These are phyloP conservation scores for Mycotypha africana DNA, from an alignment of 371 early-diverging fungal species.

Conservation along the genomic window DNA sequence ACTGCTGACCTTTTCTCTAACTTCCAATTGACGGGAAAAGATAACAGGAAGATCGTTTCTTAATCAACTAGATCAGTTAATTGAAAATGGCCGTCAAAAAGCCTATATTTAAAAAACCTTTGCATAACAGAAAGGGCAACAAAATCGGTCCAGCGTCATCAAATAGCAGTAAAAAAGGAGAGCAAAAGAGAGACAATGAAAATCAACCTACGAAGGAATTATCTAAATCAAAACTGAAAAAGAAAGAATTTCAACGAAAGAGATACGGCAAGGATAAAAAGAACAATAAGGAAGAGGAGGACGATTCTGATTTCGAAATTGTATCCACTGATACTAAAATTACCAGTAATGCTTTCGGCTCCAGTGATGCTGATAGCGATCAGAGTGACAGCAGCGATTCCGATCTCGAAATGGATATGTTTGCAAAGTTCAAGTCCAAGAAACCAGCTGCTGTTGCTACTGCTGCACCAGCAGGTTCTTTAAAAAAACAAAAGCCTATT, in stretches of 20 bases:
- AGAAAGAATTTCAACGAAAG: conserved; percentile 29
- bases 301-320: conserved; percentile 32
- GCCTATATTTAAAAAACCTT: no score
- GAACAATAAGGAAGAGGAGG: conserved; percentile 13
- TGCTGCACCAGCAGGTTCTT: conserved; percentile 8
- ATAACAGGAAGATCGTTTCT: no score
- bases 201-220: conserved; percentile 2
- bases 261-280: conserved; percentile 32
- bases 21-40: no score
- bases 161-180: conserved; percentile 1
- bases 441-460: conserved; percentile 12
- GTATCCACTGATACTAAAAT: conserved; percentile 1
- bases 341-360: background rate
- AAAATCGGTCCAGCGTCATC: no score
- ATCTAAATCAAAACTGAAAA: conserved; percentile 27
- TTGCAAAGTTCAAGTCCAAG: conserved; percentile 21
- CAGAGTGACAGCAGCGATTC: conserved; percentile 12
- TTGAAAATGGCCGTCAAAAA: no score
- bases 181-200: conserved; percentile 1
- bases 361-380: background rate
- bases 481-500: conserved; percentile 13
- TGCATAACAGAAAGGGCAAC: no score
- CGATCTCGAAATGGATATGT: conserved; percentile 39
- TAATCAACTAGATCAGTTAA: no score
- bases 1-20: no score